Base-by-base conservation (phyloP, 257 asterid species). In the Solanum megistacrolobum region DNA sequence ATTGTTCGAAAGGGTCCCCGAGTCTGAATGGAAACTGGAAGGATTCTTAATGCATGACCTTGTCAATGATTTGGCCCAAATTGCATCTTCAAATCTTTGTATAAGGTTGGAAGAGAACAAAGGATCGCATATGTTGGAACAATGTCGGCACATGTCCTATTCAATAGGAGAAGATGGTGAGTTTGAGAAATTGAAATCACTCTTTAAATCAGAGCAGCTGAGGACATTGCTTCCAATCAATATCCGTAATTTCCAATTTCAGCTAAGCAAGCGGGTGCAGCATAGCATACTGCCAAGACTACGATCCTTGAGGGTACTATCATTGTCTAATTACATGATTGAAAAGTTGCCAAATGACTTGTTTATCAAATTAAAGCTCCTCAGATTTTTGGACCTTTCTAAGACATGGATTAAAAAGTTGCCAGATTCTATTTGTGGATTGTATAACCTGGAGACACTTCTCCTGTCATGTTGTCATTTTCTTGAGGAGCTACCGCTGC, bases 11-110 rank as follows among this genome's bases (percentile, higher is more conserved):
- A 35, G 7, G 38, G 38, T 12, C 34, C 43, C 52, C 25, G 2
- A 62, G 0, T 36, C 32, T 36, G 3, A 36, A 3, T 0, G 20
- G 52, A 9, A 10, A 1, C 0, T 46, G 3, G 69, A 46, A 13
- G 10, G 1, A 21, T 86, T 52, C 41, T n/a, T 27, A 38, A 86
- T 86, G 88, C 85, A 87, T 76, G 78, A 87, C 68, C 86, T 87
- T 18, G 72, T 87, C 20, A 87, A 87, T 75, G 88, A 75, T 87
- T n/a, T 87, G 18, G 85, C 86, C 11, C 46, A 75, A 12, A 35
- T 35, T 35, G 38, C 38, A 35, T 35, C 38, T 35, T 35, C 38
- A 35, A 35, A 35, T 6, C 38, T 35, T 35, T 35, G 38, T 35
- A 35, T 35, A 6, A 35, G 38, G 38, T 48, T 87, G 46, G 88